Evolutionary conservation across 176 grass and related monocot species (phyloP), one percentile per base, ranked within the genome.

Genomic region (Eremochloa ophiuroides): DNA sequence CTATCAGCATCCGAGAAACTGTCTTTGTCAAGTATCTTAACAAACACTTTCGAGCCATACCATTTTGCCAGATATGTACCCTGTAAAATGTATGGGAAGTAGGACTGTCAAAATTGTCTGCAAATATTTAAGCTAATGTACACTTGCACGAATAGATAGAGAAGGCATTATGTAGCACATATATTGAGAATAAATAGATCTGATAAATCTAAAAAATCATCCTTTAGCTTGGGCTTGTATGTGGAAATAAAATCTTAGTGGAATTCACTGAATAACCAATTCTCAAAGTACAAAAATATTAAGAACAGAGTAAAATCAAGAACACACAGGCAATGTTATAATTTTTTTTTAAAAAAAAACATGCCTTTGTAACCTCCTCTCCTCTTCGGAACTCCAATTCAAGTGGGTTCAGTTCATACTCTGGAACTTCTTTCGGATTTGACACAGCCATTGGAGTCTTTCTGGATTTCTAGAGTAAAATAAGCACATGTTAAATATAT

Each of bases 11-110:
- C 93, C 1, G 88, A 91, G 91, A 87, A 94, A 75, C 77, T 88
- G 62, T 93, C 90, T 85, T 99, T 91, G 67, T 91, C 93, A 84
- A 99, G 82, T 66, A 99, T 93, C 87, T 95, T 99, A 38, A 99
- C 91, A 28, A 78, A 88, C 30, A 99, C 96, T 89, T 95, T 99
- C 62, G 91, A 95, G 39, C 91, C 96, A 69, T 95, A 95, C 96
- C 96, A 99, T 71, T 91, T 99, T 14, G 93, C 96, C 34, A 95
- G 72, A 82, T 95, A 90, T 48, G 56, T 71, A 63, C 91, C 96
- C 96, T 99, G 76, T 30, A 47, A 82, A 76, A 28, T 43, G 59
- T 64, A 69, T 91, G 10, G 53, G 15, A 84, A 66, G 75, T 70
- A 79, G 40, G 17, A 76, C 53, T 23, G 37, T 73, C 35, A 82